Evolutionary conservation across 805 yeast species (phyloP).

Genomic region (Yarrowia divulgata): DNA sequence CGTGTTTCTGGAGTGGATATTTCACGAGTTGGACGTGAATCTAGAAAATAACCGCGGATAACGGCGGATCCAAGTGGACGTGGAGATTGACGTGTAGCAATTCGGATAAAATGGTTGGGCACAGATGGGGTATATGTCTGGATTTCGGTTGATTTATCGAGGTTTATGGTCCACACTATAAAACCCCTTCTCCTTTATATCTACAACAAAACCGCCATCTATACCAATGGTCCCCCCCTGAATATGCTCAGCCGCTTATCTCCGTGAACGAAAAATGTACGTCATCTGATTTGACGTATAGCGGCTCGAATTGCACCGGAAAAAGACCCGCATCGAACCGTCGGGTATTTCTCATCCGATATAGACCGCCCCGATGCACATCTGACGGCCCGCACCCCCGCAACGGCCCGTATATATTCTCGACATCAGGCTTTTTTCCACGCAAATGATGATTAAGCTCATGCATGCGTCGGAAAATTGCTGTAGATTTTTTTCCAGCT

Average conservation of each 20-base stretch:
- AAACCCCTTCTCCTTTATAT: too few species aligned
- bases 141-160: too few species aligned
- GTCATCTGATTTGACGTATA: background rate
- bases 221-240: slow-evolving; percentile 5
- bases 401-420: background rate
- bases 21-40: background rate
- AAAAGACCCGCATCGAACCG: too few species aligned
- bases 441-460: slow-evolving; percentile 18
- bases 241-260: slow-evolving; percentile 28
- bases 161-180: too few species aligned
- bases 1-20: background rate
- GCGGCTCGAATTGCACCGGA: background rate
- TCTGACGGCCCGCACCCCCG: too few species aligned
- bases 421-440: background rate
- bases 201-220: background rate
- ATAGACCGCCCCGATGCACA: too few species aligned
- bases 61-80: background rate
- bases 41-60: background rate
- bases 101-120: background rate
- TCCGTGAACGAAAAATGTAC: background rate
- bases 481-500: slow-evolving; percentile 31
- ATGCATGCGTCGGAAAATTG: slow-evolving; percentile 31
- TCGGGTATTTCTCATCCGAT: too few species aligned
- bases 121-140: too few species aligned
- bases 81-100: too few species aligned